phyloP scores from a whole-genome alignment of 2,329 filamentous ascomycete genomes.

The Ascochyta fabae region DNA sequence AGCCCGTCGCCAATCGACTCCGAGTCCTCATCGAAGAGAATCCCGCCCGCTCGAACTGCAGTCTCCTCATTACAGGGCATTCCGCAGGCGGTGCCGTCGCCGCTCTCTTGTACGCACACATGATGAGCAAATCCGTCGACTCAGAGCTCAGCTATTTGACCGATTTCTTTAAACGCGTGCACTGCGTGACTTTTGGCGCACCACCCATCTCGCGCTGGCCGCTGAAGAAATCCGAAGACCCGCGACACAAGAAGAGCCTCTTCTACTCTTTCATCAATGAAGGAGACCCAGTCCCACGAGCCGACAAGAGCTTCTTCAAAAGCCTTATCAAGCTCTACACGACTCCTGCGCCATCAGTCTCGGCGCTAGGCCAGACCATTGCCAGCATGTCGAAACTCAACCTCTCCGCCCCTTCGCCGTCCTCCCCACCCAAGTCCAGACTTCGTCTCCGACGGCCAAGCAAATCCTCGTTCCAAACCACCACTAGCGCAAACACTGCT shows the following conservation, averaged over 20 bases:
- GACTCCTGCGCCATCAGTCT: conserved; percentile 59
- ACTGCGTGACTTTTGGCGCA: conserved; percentile 86
- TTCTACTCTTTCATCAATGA: conserved; percentile 86
- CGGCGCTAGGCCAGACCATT: conserved; percentile 23
- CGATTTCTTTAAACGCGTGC: conserved; percentile 75
- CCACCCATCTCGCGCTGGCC: conserved; percentile 78
- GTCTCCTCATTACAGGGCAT: conserved; percentile 83
- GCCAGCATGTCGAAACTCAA: conserved; percentile 36
- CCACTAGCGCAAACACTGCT: conserved; percentile 40
- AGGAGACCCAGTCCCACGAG: conserved; percentile 79
- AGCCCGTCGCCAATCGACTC: conserved; percentile 73
- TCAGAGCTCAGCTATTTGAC: conserved; percentile 76
- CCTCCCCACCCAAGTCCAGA: conserved; percentile 22
- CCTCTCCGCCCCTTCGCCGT: conserved; percentile 17
- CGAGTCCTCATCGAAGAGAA: conserved; percentile 74
- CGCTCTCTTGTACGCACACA: conserved; percentile 79
- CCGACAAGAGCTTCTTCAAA: conserved; percentile 77
- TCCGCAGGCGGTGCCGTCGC: conserved; percentile 86
- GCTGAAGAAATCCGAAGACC: conserved; percentile 62
- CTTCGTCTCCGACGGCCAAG: conserved; percentile 26
- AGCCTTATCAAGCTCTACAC: conserved; percentile 75
- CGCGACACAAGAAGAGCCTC: conserved; percentile 65
- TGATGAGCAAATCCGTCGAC: conserved; percentile 67
- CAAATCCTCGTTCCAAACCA: conserved; percentile 34
- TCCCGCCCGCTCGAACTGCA: conserved; percentile 67